Evolutionary conservation across 768 basidiomycete genomes (phyloP), one percentile per base, ranked within the genome.

Genomic region (Trametes cingulata): DNA sequence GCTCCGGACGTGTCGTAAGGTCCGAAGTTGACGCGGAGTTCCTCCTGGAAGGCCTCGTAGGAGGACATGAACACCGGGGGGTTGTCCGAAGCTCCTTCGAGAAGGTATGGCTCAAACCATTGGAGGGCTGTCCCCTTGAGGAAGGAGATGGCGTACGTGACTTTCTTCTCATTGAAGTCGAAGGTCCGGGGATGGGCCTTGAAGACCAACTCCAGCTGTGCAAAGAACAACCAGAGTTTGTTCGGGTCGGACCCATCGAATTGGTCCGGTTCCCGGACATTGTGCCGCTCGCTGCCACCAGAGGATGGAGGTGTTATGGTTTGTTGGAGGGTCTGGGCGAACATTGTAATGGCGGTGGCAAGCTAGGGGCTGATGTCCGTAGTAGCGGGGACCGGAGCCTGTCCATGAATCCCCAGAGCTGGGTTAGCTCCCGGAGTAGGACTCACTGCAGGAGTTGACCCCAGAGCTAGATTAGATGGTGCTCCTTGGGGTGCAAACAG

Each of bases 231-330:
- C 12, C 52, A 35, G 58, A 54, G 62, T 50, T 63, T 63, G 27
- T 43, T 42, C 6, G 62, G 51, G 20, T 60, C 39, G 9, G 62
- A 60, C 12, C 58, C 52, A 39, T 63, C 52, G 41, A 63, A 63
- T 12, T 40, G 56, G 35, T 63, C 57, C 15, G 36, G 62, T n/a
- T 63, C 58, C 0, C 52, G 27, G 58, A 60, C 58, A 14, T 63
- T 63, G 58, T 56, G 2, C 7, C 54, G 33, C 40, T 56, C 33
- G 6, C 37, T 24, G 7, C 20, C 20, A 17, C 13, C 24, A 13
- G 51, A 27, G 7, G 20, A 6, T 6, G 8, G 22, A 40, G 35
- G 29, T 3, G 19, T 14, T 14, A 33, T 33, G 15, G 47, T 48
- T 6, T 33, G 27, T 15, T 25, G 20, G 20, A 40, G 51, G 22